phyloP scores from a whole-genome alignment of 495 filamentous ascomycete species.

The Penicillium mononematosum region DNA sequence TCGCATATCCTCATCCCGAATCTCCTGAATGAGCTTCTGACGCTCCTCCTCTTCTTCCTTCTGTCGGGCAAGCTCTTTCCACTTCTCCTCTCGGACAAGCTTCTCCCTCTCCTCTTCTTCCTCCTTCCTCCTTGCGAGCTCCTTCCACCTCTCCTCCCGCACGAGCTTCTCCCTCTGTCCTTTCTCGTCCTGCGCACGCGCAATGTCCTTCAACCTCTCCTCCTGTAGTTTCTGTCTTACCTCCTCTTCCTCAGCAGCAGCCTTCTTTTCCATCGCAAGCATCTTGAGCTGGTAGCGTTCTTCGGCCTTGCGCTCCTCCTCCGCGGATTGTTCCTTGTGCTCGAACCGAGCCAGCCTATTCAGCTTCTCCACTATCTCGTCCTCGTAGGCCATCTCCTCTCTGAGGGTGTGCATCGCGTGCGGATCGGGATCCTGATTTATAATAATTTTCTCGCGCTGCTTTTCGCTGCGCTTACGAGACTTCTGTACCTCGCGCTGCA shows the following conservation, averaged over 20 bases:
- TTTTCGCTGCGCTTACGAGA: slow-evolving; percentile 22
- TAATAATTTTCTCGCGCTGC: background rate
- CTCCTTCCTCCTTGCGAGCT: slow-evolving; percentile 17
- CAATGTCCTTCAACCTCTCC: slow-evolving; percentile 22
- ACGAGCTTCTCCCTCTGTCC: slow-evolving; percentile 17
- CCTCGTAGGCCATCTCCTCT: slow-evolving; percentile 43
- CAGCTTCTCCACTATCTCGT: slow-evolving; percentile 37
- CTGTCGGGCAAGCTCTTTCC: slow-evolving; percentile 17
- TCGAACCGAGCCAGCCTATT: slow-evolving; percentile 36
- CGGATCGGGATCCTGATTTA: slow-evolving; percentile 6
- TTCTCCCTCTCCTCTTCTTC: slow-evolving; percentile 18
- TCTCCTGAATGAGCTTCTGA: slow-evolving; percentile 25
- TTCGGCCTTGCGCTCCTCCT: slow-evolving; percentile 34
- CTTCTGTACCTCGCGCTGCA: slow-evolving; percentile 45
- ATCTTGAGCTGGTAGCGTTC: slow-evolving; percentile 29
- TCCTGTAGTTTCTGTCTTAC: slow-evolving; percentile 13
- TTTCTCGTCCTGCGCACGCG: slow-evolving; percentile 2
- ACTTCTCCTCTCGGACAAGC: slow-evolving; percentile 23
- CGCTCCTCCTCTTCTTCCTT: slow-evolving; percentile 22
- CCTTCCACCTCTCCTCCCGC: slow-evolving; percentile 26
- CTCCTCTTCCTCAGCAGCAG: slow-evolving; percentile 33
- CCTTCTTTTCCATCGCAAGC: slow-evolving; percentile 33
- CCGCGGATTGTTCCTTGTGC: slow-evolving; percentile 32
- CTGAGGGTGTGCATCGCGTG: slow-evolving; percentile 26
- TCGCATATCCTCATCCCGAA: slow-evolving; percentile 27